These are phyloP conservation scores for Backusella australiensis DNA, from an alignment of 192 early-diverging fungal genomes.

Conservation along the genomic window DNA sequence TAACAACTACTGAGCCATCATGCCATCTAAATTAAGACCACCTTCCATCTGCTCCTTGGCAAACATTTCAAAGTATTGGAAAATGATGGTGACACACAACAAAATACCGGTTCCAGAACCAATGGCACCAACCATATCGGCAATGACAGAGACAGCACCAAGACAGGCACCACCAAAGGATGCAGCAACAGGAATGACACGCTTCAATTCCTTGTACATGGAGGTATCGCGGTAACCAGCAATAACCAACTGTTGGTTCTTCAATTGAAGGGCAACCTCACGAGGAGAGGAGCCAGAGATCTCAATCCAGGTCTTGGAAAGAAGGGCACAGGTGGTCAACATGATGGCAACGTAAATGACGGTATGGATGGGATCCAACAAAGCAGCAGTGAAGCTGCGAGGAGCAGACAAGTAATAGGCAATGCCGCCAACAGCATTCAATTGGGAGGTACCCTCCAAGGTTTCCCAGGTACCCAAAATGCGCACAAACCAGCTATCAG, in stretches of 20 bases:
- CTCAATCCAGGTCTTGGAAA: slow-evolving; percentile 99
- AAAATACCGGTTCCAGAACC: slow-evolving; percentile 99
- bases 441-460: slow-evolving; percentile 92
- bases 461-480: slow-evolving; percentile 98
- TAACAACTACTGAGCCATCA: slow-evolving; percentile 23
- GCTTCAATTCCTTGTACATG: slow-evolving; percentile 98
- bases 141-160: slow-evolving; percentile 91
- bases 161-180: slow-evolving; percentile 97
- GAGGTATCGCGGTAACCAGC: too few species aligned
- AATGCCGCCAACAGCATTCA: slow-evolving; percentile 89
- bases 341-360: slow-evolving; percentile 92
- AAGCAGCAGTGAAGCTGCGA: slow-evolving; percentile 75
- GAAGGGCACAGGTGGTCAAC: slow-evolving; percentile 91
- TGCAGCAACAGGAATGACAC: slow-evolving; percentile 96
- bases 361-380: slow-evolving; percentile 95
- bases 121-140: slow-evolving; percentile 97
- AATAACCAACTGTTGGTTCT: too few species aligned
- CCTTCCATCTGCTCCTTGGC: slow-evolving; percentile 41
- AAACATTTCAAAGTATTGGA: slow-evolving; percentile 45
- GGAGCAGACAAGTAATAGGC: slow-evolving; percentile 99
- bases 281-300: slow-evolving; percentile 96
- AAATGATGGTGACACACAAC: slow-evolving; percentile 91
- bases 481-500: too few species aligned
- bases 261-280: slow-evolving; percentile 97
- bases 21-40: slow-evolving; percentile 31